phyloP scores from a whole-genome alignment of 2,329 filamentous ascomycete species.

The Sarocladium strictum region DNA sequence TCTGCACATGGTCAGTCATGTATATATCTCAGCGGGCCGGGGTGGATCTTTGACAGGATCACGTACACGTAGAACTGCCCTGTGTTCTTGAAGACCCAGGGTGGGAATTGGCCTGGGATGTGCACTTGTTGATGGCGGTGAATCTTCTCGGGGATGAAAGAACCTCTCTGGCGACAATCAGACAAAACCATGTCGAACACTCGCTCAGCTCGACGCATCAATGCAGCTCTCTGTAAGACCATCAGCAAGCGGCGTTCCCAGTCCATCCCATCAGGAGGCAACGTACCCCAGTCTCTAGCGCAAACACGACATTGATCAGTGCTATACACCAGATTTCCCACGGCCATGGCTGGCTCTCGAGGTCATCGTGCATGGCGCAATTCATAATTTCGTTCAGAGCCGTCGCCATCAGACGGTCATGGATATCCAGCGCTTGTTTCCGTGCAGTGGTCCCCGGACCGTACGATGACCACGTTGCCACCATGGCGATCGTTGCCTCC shows the following conservation, averaged over 20 bases:
- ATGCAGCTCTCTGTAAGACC: slow-evolving; percentile 21
- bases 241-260: neutral
- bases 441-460: neutral
- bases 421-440: neutral
- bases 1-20: slow-evolving; percentile 21
- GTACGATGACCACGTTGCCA: neutral
- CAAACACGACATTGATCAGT: slow-evolving; percentile 33
- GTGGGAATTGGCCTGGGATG: slow-evolving; percentile 30
- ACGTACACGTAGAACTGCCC: slow-evolving; percentile 31
- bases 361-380: slow-evolving; percentile 1
- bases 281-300: slow-evolving; percentile 28
- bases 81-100: slow-evolving; percentile 23
- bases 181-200: slow-evolving; percentile 29
- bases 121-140: slow-evolving; percentile 28
- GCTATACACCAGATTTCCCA: slow-evolving; percentile 27
- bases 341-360: slow-evolving; percentile 18
- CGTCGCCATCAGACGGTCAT: neutral
- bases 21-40: no score
- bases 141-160: slow-evolving; percentile 28
- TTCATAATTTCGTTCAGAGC: neutral
- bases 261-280: neutral
- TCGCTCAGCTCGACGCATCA: slow-evolving; percentile 25
- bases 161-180: slow-evolving; percentile 27
- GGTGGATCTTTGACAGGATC: neutral
- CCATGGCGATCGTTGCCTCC: slow-evolving; percentile 2